Evolutionary conservation across 148 eudicot species (phyloP), one percentile per base, ranked within the genome.

Genomic region (Simmondsia chinensis): DNA sequence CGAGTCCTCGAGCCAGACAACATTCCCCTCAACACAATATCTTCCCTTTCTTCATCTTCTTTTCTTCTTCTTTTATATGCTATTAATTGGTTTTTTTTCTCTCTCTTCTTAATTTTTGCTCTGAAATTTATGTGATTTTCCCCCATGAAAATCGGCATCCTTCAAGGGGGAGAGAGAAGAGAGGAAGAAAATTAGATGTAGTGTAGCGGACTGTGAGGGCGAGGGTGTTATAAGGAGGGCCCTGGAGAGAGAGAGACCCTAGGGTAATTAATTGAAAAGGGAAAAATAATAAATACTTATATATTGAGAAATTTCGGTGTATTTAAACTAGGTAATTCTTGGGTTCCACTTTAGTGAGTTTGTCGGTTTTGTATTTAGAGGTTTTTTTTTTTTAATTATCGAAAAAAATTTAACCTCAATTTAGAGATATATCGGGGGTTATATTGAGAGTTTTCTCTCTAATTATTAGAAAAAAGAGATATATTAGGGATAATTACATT

Each of bases 1-100:
- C 28, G 27, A 57, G 77, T 75, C 76, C 74, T 80, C 87, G 82
- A 80, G 79, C 82, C 87, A 75, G 82, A 66, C 87, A 80, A 80
- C 87, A 80, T 62, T 75, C 82, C 82, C 87, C 87, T 65, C 86
- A 79, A 74, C 43, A 29, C 31, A 22, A 34, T 11, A 37, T 41
- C 68, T 38, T 33, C 72, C 76, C 20, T 11, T 27, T 18, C 13
- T 15, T 31, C 20, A 28, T 42, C 36, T 7, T 24, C 27, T 29
- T 3, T 14, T 42, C 24, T 4, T 4, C 7, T n/a, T 2, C 4
- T 1, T 29, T 3, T 2, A 11, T 7, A 21, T 9, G 13, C 2
- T 11, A 19, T 19, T 24, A 22, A 1, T 0, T 18, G 3, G 12
- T 26, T 16, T 6, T 26, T 13, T 44, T 7, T 6, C 3, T 4